Base-by-base conservation (phyloP, 257 asterid species). In the Rhazya stricta region DNA sequence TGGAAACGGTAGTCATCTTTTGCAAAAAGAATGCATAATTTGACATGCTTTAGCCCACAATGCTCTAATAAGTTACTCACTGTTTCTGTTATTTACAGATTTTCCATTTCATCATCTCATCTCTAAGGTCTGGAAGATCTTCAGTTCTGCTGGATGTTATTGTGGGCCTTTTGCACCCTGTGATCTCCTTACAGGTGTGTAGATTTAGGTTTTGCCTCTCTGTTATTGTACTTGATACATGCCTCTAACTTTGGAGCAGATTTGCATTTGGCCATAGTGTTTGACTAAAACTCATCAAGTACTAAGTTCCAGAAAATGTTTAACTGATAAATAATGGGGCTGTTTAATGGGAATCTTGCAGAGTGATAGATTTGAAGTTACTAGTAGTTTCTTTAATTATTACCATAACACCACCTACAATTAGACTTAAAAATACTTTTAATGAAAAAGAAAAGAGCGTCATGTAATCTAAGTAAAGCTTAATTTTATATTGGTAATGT, bases 41-140 rank as follows among this genome's bases (percentile, higher is more conserved):
- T 50, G 58, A 69, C 12, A 41, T 81, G 43, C 61, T 62, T 78
- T 74, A 56, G 63, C 43, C 15, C 63, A 0, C 32, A 1, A 0
- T 62, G 18, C 56, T 61, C 29, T 74, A 18, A 37, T 63, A 21
- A 75, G 77, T 74, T 32, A 34, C 54, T 77, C 54, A 9, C 27
- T 79, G 74, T 74, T 69, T 81, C 70, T 83, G 37, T 75, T 74
- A 4, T 80, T 68, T 76, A 86, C 91, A 95, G 99, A 79, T 91
- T 77, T 95, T 92, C 86, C 94, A 95, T 88, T 95, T 95, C 85
- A 74, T 93, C 80, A 89, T 95, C 81, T 92, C 98, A 39, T 86
- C 96, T 76, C 85, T 95, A 85, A 95, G 89, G 88, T 95, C 99
- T 34, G 99, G 99, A 83, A 89, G 99, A 85, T 92, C 99, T 71